A percentile compares a stretch with the other conserved stretches of the same genome.
These are phyloP conservation scores for Clonostachys chloroleuca DNA, from an alignment of 2,329 filamentous ascomycete species.

Conservation along the genomic window DNA sequence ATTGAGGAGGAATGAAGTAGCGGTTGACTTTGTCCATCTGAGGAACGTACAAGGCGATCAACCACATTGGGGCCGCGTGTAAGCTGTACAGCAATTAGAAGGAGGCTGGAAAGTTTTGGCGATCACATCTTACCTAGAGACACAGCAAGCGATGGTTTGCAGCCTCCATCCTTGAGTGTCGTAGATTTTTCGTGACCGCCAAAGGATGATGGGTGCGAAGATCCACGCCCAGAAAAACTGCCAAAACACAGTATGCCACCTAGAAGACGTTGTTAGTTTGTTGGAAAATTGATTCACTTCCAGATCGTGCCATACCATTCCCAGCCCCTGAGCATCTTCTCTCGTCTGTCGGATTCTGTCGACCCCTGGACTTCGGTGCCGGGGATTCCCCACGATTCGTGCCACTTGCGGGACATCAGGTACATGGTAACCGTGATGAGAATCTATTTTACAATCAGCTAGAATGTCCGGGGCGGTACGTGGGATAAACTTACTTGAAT, in stretches of 20 bases:
- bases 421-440: constrained; percentile 54
- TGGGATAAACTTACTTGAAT: constrained; percentile 40
- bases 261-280: background rate
- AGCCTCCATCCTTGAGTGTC: constrained; percentile 64
- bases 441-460: constrained; percentile 31
- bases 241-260: constrained; percentile 37
- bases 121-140: constrained; percentile 31
- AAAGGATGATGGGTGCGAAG: constrained; percentile 57
- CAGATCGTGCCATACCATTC: constrained; percentile 50
- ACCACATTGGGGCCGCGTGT: constrained; percentile 63
- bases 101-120: background rate
- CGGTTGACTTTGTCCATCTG: constrained; percentile 45
- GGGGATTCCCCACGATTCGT: constrained; percentile 52
- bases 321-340: constrained; percentile 45
- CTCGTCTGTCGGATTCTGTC: constrained; percentile 42
- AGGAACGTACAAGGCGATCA: constrained; percentile 51
- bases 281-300: constrained; percentile 2
- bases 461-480: background rate
- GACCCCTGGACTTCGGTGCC: constrained; percentile 49
- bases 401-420: constrained; percentile 58
- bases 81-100: constrained; percentile 32
- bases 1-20: constrained; percentile 56
- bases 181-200: constrained; percentile 53
- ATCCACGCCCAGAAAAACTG: constrained; percentile 61
- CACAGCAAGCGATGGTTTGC: constrained; percentile 52